A percentile compares a stretch with the other conserved stretches of the same genome.
phyloP scores from a whole-genome alignment of 2,329 filamentous ascomycete species.

The Macrophomina phaseolina region DNA sequence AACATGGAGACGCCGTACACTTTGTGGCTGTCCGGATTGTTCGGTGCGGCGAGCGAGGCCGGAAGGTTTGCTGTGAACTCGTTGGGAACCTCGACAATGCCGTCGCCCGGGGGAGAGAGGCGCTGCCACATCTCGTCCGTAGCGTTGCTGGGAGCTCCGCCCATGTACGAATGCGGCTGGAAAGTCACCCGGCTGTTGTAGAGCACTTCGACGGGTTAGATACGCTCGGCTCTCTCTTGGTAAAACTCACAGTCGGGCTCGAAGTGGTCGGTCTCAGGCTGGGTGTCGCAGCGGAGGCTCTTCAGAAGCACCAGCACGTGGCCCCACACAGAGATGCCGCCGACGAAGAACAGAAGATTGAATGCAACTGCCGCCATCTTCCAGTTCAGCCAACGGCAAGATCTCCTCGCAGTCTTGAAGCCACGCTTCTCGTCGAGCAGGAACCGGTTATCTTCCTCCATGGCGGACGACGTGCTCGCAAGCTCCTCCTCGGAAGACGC shows the following conservation, averaged over 20 bases:
- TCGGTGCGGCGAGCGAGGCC: not conserved
- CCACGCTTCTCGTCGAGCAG: not conserved
- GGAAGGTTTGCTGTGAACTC: not conserved
- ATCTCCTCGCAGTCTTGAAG: not conserved
- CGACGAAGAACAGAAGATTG: not conserved
- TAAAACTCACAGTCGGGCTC: not conserved
- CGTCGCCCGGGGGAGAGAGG: conserved; percentile 14
- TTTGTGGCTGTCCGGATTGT: not conserved
- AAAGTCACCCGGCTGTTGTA: conserved; percentile 1
- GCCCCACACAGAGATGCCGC: conserved; percentile 1
- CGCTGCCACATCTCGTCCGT: conserved; percentile 8
- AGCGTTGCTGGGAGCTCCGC: not conserved
- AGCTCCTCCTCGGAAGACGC: not conserved
- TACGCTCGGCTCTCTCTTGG: not conserved
- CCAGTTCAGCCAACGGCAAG: not conserved
- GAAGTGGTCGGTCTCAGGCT: not conserved
- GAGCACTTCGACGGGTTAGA: not conserved
- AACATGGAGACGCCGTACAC: conserved; percentile 33
- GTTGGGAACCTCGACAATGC: conserved; percentile 7
- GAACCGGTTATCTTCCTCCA: conserved; percentile 10
- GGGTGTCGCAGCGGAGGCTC: not conserved
- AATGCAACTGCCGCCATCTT: not conserved
- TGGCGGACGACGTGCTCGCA: not conserved
- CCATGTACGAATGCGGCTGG: conserved; percentile 10
- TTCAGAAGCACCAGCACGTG: conserved; percentile 7